Evolutionary conservation across 1,139 yeast genomes (phyloP), one percentile per base, ranked within the genome.

Genomic region (Tardiomyces depauwii): DNA sequence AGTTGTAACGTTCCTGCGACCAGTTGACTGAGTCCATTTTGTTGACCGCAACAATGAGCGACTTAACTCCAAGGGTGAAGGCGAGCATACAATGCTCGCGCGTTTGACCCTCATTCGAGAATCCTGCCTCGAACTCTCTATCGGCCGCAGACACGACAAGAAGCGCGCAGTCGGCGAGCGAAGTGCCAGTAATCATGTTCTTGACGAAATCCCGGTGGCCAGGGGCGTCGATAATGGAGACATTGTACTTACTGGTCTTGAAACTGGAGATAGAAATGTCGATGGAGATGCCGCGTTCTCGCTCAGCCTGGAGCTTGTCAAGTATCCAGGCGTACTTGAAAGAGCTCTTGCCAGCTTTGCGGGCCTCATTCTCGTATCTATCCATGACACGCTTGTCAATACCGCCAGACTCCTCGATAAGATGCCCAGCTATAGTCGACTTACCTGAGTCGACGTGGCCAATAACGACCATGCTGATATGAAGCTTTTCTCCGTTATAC

Each of bases 371-470:
- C 80, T 87, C 96, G 77, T 86, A 87, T 85, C 87, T 87, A 79
- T 88, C 96, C 70, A 88, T 88, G 72, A 96, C 87, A 82, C 96
- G 85, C 86, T 88, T 87, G 79, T 87, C 93, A 63, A 82, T 82
- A 81, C 88, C 81, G 72, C 81, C 81, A 68, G 80, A 82, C 93
- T 89, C 88, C 95, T 74, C 89, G 72, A 89, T 89, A 78, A 89
- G 85, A 82, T 88, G 96, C 76, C 96, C 96, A 71, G 96, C 88
- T 74, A 95, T 86, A 71, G 96, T 87, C 60, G 95, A 87, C 77
- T 87, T 87, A 78, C 95, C 95, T 64, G 96, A 87, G 78, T 87
- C 96, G 95, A 87, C 96, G 93, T 88, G 97, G 76, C 97, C 97
- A 74, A 89, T 89, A 72, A 89, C 97, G 75, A 89, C 97, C 77